A percentile compares a stretch with the other conserved stretches of the same genome.
Evolutionary conservation across 108 stramenopile genomes (phyloP).

Genomic region (Skeletonema grethae): DNA sequence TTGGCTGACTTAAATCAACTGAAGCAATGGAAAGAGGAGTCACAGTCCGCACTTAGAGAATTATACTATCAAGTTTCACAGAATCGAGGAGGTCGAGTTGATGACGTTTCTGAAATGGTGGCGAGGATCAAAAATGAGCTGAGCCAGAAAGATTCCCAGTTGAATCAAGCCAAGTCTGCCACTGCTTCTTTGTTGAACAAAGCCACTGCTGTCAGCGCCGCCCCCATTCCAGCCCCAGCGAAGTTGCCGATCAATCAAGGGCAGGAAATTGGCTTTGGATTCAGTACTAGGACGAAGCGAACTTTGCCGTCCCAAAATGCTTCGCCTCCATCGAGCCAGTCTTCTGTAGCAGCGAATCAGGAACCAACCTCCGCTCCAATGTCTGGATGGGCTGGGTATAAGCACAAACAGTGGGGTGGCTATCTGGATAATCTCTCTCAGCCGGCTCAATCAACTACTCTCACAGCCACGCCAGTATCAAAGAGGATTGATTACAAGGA

Average conservation of each 20-base stretch:
- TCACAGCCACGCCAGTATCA: not conserved
- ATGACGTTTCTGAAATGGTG: conserved; percentile 21
- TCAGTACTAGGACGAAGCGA: conserved; percentile 17
- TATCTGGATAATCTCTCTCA: conserved; percentile 35
- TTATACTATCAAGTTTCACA: conserved; percentile 19
- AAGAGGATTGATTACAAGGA: conserved; percentile 15
- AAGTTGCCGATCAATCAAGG: conserved; percentile 5
- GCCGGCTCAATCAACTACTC: not conserved
- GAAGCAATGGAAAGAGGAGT: conserved; percentile 22
- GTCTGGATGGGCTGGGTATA: conserved; percentile 38
- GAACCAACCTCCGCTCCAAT: conserved; percentile 14
- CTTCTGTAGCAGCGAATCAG: conserved; percentile 10
- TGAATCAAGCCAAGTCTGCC: conserved; percentile 23
- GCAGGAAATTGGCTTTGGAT: conserved; percentile 19
- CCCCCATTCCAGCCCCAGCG: not conserved
- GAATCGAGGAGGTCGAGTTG: not conserved
- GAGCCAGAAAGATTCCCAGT: conserved; percentile 19
- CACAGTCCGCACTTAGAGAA: conserved; percentile 12
- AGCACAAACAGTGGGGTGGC: conserved; percentile 24
- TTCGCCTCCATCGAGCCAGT: conserved; percentile 4
- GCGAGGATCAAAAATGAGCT: conserved; percentile 19
- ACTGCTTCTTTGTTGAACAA: conserved; percentile 29
- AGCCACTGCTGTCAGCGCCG: not conserved
- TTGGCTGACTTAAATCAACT: conserved; percentile 25
- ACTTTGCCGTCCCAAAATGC: not conserved